Base-by-base conservation (phyloP, 768 basidiomycete species). In the Sporobolomyces pararoseus region DNA sequence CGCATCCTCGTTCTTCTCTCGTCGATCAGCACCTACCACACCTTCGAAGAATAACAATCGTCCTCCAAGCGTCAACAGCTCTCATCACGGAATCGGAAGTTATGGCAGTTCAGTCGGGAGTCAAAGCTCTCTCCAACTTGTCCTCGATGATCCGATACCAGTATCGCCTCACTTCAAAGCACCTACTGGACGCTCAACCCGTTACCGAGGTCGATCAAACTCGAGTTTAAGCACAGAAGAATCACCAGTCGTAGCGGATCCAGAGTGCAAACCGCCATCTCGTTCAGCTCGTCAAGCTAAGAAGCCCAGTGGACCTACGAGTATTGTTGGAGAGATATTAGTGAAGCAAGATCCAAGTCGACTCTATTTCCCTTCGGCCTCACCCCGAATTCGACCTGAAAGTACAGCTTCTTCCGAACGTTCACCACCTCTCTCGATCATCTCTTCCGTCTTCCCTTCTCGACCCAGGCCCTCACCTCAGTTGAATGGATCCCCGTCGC, bases 331-430 rank as follows among this genome's bases (percentile, higher is more conserved):
- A 17, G 62, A 63, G 13, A 12, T 25, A 35, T 21, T 58, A 7
- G 37, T 32, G 0, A 13, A 39, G 16, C 62, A 57, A 2, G 44
- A 61, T 29, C 47, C 65, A 12, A 42, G 21, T n/a, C 47, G 21
- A 39, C 47, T 68, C 1, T 68, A 63, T 53, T 68, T 68, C 13
- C 67, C 67, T 0, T 31, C 61, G 0, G 32, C 60, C 0, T 59
- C 57, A 17, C 46, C 61, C 1, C 39, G 39, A 42, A 54, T 37
- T 21, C 35, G 50, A 29, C 23, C 51, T 13, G 34, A 27, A 1
- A 37, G 29, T 21, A 46, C 47, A 3, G 14, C 46, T 16, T 29
- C 32, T 21, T 63, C 54, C 13, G 27, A 44, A 34, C 39, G 50
- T 13, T 46, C 62, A 50, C 34, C 59, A 7, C 44, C 59, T 14